Percentiles rank a stretch among this genome's conserved stretches.
Evolutionary conservation across 2,329 filamentous ascomycete species (phyloP).

Genomic region (Grosmannia huntii): DNA sequence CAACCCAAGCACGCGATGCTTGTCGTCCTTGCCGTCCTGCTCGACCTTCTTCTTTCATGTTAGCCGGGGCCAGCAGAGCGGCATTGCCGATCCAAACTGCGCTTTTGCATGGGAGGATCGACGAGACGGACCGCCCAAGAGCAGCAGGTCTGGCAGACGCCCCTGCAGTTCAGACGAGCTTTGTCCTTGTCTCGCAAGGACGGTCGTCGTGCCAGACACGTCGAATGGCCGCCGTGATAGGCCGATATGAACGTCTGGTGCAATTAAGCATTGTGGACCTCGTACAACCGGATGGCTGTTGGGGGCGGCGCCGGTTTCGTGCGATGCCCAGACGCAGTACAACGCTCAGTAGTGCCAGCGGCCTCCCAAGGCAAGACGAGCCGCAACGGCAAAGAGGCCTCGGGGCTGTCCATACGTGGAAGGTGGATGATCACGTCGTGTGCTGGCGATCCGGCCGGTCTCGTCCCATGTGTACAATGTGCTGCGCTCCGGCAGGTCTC

Average conservation of each 20-base stretch:
- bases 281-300: neutral
- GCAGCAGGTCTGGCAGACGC: no score
- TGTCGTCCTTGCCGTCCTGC: neutral
- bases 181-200: no score
- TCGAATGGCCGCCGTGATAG: no score
- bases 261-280: neutral
- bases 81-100: no score
- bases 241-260: no score
- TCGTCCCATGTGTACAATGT: neutral
- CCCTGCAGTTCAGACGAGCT: no score
- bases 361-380: neutral
- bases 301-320: neutral
- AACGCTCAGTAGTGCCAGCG: neutral
- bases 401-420: neutral
- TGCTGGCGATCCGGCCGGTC: neutral
- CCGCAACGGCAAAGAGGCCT: neutral
- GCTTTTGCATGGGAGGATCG: no score
- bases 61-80: slow-evolving; percentile 2
- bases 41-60: slow-evolving; percentile 7
- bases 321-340: neutral
- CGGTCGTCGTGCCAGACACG: no score
- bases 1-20: neutral
- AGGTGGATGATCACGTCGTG: neutral
- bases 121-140: no score
- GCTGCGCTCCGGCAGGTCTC: no score